phyloP scores from a whole-genome alignment of 805 yeast species.

The Tetrapisispora taiwanensis region DNA sequence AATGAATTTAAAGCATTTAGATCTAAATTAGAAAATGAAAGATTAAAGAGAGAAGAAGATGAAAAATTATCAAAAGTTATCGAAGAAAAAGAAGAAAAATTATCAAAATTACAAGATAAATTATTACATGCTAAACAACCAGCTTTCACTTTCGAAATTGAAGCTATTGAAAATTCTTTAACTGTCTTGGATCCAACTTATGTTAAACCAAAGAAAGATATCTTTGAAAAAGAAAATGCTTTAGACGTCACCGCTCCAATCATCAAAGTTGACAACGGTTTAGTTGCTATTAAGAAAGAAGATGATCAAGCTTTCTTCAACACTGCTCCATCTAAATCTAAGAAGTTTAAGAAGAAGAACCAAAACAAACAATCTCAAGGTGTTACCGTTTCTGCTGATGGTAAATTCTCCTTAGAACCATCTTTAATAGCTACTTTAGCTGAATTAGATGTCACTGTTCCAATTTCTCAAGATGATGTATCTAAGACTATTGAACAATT shows the following conservation, averaged over 20 bases:
- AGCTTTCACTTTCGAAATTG: constrained; percentile 74
- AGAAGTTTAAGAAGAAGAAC: constrained; percentile 45
- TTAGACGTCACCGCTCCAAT: constrained; percentile 27
- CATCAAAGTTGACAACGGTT: constrained; percentile 51
- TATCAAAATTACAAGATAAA: constrained; percentile 56
- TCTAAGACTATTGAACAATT: constrained; percentile 54
- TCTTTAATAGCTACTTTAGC: constrained; percentile 67
- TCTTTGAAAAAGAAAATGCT: constrained; percentile 21
- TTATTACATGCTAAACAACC: constrained; percentile 68
- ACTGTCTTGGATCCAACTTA: constrained; percentile 68
- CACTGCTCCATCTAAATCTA: constrained; percentile 38
- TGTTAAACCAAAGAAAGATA: constrained; percentile 42
- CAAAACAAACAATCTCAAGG: constrained; percentile 12
- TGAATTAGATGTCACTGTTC: constrained; percentile 68
- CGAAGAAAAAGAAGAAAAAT: constrained; percentile 42
- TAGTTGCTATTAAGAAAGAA: constrained; percentile 41
- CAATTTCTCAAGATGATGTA: constrained; percentile 65
- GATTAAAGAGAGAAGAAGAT: constrained; percentile 52
- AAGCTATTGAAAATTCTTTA: constrained; percentile 62
- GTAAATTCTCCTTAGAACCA: constrained; percentile 66
- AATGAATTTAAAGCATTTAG: constrained; percentile 64
- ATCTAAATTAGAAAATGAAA: constrained; percentile 60
- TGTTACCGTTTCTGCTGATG: constrained; percentile 15
- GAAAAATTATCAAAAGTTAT: constrained; percentile 38
- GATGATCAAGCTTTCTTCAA: constrained; percentile 44